These are phyloP conservation scores for Globisporangium cylindrosporum DNA, from an alignment of 352 stramenopile genomes.

Conservation along the genomic window DNA sequence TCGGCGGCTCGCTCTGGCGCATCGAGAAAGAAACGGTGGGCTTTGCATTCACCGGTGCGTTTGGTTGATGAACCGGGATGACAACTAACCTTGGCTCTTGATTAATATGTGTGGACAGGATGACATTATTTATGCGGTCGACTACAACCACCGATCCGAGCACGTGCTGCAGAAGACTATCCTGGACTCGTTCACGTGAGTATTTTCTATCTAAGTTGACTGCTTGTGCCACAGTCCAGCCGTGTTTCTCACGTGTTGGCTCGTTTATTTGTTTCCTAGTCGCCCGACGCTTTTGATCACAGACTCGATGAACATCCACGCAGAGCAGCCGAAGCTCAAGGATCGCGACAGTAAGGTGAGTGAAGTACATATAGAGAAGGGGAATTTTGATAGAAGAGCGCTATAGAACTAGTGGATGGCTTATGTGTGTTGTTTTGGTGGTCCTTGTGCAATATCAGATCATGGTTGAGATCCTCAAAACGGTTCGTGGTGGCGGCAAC, in stretches of 20 bases:
- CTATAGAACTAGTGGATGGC: background rate
- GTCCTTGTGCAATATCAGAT: constrained; percentile 37
- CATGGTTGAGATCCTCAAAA: constrained; percentile 93
- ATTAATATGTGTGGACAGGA: constrained; percentile 41
- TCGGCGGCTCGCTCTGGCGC: constrained; percentile 93
- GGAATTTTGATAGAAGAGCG: background rate
- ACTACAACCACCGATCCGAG: constrained; percentile 95
- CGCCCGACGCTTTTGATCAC: constrained; percentile 86
- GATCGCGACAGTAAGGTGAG: constrained; percentile 83
- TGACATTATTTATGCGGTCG: constrained; percentile 91
- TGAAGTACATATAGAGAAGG: background rate
- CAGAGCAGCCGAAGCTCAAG: constrained; percentile 85
- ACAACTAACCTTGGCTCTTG: background rate
- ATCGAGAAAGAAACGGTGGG: constrained; percentile 92
- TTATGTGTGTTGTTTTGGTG: constrained; percentile 12
- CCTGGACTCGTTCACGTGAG: constrained; percentile 90
- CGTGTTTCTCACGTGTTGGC: background rate
- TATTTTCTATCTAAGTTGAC: background rate
- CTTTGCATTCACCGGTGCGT: background rate
- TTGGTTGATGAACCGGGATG: background rate
- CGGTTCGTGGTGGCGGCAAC: constrained; percentile 90
- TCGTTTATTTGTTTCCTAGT: constrained; percentile 23
- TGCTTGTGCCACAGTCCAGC: background rate
- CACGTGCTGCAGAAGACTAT: constrained; percentile 93
- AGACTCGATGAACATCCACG: constrained; percentile 87